Conservation (phyloP, 2,329 filamentous ascomycete genomes). For the Nigrospora osmanthi region DNA sequence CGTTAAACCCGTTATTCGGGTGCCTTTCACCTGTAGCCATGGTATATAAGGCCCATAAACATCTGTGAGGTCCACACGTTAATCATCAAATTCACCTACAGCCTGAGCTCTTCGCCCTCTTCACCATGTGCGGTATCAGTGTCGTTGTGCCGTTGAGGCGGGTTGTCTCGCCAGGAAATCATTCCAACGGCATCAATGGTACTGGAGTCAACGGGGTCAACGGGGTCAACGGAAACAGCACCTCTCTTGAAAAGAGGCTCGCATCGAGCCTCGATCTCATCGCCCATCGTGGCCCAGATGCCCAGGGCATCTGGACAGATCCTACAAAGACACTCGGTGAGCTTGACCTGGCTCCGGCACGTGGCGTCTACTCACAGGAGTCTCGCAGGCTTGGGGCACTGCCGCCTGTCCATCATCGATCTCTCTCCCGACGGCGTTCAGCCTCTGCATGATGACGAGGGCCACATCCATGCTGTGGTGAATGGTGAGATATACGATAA, state of each 20-base stretch:
- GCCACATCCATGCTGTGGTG: conserved; percentile 44
- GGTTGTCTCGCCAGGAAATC: not conserved
- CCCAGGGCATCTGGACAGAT: not conserved
- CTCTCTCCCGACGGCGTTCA: conserved; percentile 37
- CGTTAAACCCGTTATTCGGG: too few species aligned
- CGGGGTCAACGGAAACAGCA: not conserved
- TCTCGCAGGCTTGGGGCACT: conserved; percentile 31
- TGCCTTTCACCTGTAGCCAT: too few species aligned
- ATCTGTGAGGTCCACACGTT: too few species aligned
- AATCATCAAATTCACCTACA: not conserved
- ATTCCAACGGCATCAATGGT: not conserved
- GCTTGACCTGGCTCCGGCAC: not conserved
- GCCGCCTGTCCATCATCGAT: conserved; percentile 45
- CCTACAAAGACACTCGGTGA: not conserved
- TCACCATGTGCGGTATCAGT: not conserved
- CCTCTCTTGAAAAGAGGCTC: not conserved
- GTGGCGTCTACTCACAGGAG: not conserved
- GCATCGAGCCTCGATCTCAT: not conserved
- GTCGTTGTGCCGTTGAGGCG: not conserved
- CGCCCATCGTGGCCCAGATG: not conserved
- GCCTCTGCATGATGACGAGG: conserved; percentile 31
- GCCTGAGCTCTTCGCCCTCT: not conserved
- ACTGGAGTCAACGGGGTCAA: not conserved
- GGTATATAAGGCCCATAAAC: too few species aligned
- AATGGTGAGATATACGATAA: conserved; percentile 53